These are phyloP conservation scores for Cinchona pubescens DNA, from an alignment of 257 asterid genomes.

Conservation along the genomic window DNA sequence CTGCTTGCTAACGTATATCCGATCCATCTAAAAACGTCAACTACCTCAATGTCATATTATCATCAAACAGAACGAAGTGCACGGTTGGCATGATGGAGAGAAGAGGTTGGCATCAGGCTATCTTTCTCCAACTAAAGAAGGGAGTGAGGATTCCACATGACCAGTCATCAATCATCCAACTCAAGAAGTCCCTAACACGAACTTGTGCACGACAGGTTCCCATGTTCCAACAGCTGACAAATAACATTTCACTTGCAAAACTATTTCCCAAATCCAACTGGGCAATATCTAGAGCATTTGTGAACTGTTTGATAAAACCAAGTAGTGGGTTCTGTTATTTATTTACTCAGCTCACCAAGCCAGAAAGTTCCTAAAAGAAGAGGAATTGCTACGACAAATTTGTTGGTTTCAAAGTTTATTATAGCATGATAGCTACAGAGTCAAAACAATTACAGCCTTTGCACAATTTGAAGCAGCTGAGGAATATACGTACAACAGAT, in stretches of 20 bases:
- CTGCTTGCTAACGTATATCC: too few relatives aligned
- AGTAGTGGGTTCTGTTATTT: too few relatives aligned
- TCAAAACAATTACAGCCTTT: neutral
- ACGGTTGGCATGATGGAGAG: constrained; percentile 7
- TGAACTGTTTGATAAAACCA: too few relatives aligned
- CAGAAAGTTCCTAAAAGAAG: too few relatives aligned
- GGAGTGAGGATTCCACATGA: neutral
- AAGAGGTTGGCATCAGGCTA: constrained; percentile 6
- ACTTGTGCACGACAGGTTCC: neutral
- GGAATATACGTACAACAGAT: neutral
- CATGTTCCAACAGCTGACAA: neutral
- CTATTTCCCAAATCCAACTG: neutral
- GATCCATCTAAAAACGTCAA: too few relatives aligned
- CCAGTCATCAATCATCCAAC: neutral
- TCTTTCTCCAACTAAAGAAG: neutral
- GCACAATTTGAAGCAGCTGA: neutral
- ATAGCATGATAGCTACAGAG: neutral
- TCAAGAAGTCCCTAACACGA: neutral
- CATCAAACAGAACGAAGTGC: too few relatives aligned
- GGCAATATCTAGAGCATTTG: too few relatives aligned
- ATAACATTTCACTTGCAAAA: neutral
- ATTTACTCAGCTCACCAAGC: too few relatives aligned
- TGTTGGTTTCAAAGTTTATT: neutral
- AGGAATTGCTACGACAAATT: neutral
- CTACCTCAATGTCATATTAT: too few relatives aligned